Evolutionary conservation across 1,284 basidiomycete species (phyloP).

Genomic region (Naganishia liquefaciens): DNA sequence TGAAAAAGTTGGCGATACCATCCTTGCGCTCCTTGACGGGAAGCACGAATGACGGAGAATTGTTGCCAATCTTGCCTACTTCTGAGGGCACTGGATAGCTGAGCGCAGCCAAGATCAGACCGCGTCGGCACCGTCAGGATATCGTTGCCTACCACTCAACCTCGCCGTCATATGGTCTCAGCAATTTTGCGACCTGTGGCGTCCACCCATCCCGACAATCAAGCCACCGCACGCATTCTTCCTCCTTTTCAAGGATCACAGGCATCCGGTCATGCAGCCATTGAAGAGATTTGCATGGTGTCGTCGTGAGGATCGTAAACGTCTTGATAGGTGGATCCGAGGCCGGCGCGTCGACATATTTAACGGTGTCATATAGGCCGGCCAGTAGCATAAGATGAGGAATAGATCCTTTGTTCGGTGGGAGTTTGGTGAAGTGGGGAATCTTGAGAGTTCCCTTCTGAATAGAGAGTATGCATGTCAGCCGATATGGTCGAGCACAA

Average conservation of each 20-base stretch:
- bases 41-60: slow-evolving; percentile 77
- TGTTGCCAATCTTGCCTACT: slow-evolving; percentile 84
- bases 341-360: slow-evolving; percentile 61
- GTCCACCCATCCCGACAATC: slow-evolving; percentile 69
- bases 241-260: slow-evolving; percentile 69
- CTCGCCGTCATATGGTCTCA: slow-evolving; percentile 66
- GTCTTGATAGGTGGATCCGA: slow-evolving; percentile 64
- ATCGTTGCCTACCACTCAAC: slow-evolving; percentile 68
- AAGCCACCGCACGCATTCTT: slow-evolving; percentile 73
- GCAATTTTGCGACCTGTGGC: slow-evolving; percentile 62
- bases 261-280: slow-evolving; percentile 94
- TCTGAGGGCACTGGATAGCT: slow-evolving; percentile 87
- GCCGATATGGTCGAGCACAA: not conserved
- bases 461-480: not conserved
- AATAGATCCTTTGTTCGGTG: slow-evolving; percentile 32
- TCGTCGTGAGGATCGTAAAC: slow-evolving; percentile 86
- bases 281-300: slow-evolving; percentile 64
- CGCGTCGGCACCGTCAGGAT: not conserved
- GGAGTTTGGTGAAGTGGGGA: slow-evolving; percentile 75
- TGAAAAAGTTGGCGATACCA: slow-evolving; percentile 85
- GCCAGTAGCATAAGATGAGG: slow-evolving; percentile 78
- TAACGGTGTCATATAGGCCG: slow-evolving; percentile 77
- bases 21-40: slow-evolving; percentile 78
- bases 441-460: slow-evolving; percentile 70
- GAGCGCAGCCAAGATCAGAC: not conserved